A percentile compares a stretch with the other conserved stretches of the same genome.
These are phyloP conservation scores for Vitis hybrid DNA, from an alignment of 177 flowering plant species.

Conservation along the genomic window DNA sequence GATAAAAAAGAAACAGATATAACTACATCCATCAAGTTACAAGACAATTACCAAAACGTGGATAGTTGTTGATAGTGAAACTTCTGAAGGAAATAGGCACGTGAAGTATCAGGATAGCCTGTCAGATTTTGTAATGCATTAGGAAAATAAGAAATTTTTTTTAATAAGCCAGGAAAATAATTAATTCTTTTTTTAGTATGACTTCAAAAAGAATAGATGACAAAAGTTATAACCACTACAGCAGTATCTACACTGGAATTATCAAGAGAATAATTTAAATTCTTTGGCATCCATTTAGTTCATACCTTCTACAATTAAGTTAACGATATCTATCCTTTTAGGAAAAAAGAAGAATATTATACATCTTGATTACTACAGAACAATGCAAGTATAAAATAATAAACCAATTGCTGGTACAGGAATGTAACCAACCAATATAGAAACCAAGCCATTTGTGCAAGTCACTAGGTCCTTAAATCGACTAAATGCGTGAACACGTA, in stretches of 20 bases:
- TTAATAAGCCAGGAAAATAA: background rate
- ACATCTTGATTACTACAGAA: no score
- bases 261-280: background rate
- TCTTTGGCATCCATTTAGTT: no score
- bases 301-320: no score
- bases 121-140: slow-evolving; percentile 15
- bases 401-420: background rate
- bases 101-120: slow-evolving; percentile 91
- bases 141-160: background rate
- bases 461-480: slow-evolving; percentile 91
- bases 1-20: background rate
- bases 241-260: background rate
- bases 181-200: no score
- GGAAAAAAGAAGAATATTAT: no score
- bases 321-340: no score
- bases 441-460: slow-evolving; percentile 83
- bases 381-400: no score
- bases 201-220: background rate
- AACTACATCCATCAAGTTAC: background rate
- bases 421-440: slow-evolving; percentile 74
- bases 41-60: slow-evolving; percentile 61
- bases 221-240: background rate
- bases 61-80: slow-evolving; percentile 49
- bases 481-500: slow-evolving; percentile 84
- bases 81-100: slow-evolving; percentile 77